Base-by-base conservation (phyloP, 2,329 filamentous ascomycete species). In the Aureobasidium sp. region DNA sequence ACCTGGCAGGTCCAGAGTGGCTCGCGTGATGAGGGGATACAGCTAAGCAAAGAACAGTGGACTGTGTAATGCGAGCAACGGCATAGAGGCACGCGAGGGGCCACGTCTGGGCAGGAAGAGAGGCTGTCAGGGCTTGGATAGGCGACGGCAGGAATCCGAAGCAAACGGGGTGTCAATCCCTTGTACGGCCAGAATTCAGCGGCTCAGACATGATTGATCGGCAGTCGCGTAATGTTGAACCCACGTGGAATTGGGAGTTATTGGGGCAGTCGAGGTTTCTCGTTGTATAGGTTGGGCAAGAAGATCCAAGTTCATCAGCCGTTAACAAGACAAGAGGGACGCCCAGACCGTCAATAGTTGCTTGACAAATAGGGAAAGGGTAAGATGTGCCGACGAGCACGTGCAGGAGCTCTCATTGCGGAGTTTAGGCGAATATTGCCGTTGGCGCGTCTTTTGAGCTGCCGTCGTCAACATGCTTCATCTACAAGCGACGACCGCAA, bases 201-300 rank as follows among this genome's bases (percentile, higher is more conserved):
- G 55, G 42, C 55, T 39, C 42, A 59, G 31, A 59, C 55, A 59
- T 59, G 55, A 59, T 29, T 59, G 55, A 59, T 59, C 55, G 55
- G 36, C 55, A 48, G 12, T 59, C 55, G 55, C 34, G 25, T 59
- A 37, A 48, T 27, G 7, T n/a, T 48, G 31, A 27, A 12, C n/a
- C 27, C 53, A 57, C 41, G 53, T 57, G 41, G 39, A 45, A 25
- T 15, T 4, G 27, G 37, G 8, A 57, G 11, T 4, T 44, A 57
- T 45, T 45, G 39, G 17, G 6, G n/a, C 22, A 25, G 53, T 57
- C 53, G 53, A 57, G 29, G 41, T 58, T 58, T 58, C 55, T 58
- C 55, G 55, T 47, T 58, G 55, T 58, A 58, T 58, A 48, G 55
- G 8, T 15, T 58, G 34, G 55, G 31, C 55, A 29, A 37, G 31